Evolutionary conservation across 148 eudicot genomes (phyloP), one percentile per base, ranked within the genome.

Genomic region (Agrostemma githago): DNA sequence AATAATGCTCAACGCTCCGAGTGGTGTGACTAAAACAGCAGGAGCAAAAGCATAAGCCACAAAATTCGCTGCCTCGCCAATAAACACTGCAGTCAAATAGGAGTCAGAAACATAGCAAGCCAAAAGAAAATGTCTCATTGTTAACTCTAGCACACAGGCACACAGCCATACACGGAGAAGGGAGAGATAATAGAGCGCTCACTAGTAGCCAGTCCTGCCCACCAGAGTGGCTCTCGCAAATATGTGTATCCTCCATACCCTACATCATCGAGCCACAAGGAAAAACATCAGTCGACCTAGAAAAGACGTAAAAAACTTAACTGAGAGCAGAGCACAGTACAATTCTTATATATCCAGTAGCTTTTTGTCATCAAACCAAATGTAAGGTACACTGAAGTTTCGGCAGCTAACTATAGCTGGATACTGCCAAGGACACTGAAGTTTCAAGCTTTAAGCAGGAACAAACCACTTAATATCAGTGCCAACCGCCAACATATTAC

Each of bases 1-100:
- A 64, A 93, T 93, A 68, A 93, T 93, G 82, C 98, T 93, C 68
- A 93, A 77, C 66, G 98, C 97, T 76, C 98, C 98, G 71, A 91
- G 97, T 65, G 98, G 98, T 63, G 98, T 94, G 72, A 94, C 98
- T 48, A 94, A 88, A 76, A 94, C 89, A n/a, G 98, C 98, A 8
- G 98, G 98, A 79, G 98, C 98, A 85, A 79, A 94, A 62, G 84
- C 89, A 79, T 94, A 94, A 64, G 98, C 98, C 72, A 89, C 96
- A 79, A 91, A 94, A 76, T 94, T 94, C 40, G 98, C 97, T 26
- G 78, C 84, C 80, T 94, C 98, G 44, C 98, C 98, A 79, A 89
- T 77, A 74, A 89, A 81, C 98, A 94, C 98, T 94, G 84, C 64
- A 34, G 16, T 48, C 46, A 5, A n/a, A 1, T 12, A 62, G 65